These are phyloP conservation scores for Neocucurbitaria cava DNA, from an alignment of 2,329 filamentous ascomycete species.

Conservation along the genomic window DNA sequence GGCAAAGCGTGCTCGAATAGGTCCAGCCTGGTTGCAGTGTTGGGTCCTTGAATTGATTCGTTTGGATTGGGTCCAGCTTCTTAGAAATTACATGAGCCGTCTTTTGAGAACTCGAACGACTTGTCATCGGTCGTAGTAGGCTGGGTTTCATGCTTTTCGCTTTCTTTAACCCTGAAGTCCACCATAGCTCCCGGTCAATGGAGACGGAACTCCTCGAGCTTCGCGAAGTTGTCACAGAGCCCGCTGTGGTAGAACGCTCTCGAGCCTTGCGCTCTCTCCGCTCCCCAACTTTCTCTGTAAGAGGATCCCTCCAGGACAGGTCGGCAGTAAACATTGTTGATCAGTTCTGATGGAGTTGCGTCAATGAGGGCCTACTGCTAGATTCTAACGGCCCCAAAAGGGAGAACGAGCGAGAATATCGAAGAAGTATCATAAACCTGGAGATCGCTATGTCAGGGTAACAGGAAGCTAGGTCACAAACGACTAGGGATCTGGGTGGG, in stretches of 20 bases:
- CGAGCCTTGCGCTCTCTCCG: slow-evolving; percentile 44
- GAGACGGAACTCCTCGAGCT: slow-evolving; percentile 35
- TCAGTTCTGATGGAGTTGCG: neutral
- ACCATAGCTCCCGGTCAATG: slow-evolving; percentile 40
- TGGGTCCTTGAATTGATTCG: slow-evolving; percentile 31
- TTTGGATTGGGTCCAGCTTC: slow-evolving; percentile 10
- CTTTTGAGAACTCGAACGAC: slow-evolving; percentile 19
- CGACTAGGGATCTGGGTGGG: slow-evolving; percentile 29
- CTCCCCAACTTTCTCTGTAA: slow-evolving; percentile 48
- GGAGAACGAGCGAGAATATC: slow-evolving; percentile 2
- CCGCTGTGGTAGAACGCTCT: slow-evolving; percentile 30
- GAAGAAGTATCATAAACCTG: neutral
- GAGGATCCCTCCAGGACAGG: slow-evolving; percentile 45
- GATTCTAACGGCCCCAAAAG: slow-evolving; percentile 18
- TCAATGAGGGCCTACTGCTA: slow-evolving; percentile 9
- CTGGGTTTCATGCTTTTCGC: slow-evolving; percentile 35
- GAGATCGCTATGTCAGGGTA: slow-evolving; percentile 18
- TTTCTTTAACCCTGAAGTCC: slow-evolving; percentile 43
- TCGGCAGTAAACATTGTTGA: slow-evolving; percentile 49
- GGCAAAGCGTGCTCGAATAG: slow-evolving; percentile 36
- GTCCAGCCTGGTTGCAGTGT: slow-evolving; percentile 40
- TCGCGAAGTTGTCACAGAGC: slow-evolving; percentile 35
- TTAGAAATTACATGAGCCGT: slow-evolving; percentile 1
- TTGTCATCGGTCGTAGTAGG: slow-evolving; percentile 26
- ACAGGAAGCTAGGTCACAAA: slow-evolving; percentile 27